Conservation (phyloP, 306 rosid species). For the Inga leiocalycina region DNA sequence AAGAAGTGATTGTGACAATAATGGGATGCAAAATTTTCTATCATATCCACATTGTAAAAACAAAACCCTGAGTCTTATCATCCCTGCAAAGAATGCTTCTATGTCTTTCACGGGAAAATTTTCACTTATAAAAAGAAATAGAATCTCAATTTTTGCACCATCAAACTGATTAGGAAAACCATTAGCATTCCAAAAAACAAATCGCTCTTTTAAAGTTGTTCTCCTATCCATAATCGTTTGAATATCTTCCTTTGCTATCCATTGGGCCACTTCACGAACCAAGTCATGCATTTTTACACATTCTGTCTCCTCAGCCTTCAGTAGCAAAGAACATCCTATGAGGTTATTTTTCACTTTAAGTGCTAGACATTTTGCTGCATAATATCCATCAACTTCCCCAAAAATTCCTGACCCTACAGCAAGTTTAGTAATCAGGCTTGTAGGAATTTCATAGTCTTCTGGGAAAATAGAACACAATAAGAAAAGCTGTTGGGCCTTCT, state of each 20-base stretch:
- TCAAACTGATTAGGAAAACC: not conserved
- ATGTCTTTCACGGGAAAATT: rapidly evolving
- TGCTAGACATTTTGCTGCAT: too few relatives aligned
- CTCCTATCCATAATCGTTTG: too few relatives aligned
- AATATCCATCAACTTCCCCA: too few relatives aligned
- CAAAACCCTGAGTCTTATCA: not conserved
- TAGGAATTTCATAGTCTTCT: not conserved
- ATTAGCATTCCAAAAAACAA: too few relatives aligned
- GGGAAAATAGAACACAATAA: too few relatives aligned
- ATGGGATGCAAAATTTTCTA: not conserved
- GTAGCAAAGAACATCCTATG: too few relatives aligned
- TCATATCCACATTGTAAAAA: not conserved
- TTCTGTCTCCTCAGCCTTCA: rapidly evolving
- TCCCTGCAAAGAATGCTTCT: not conserved
- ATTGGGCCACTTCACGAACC: too few relatives aligned
- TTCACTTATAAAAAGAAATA: not conserved
- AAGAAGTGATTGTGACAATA: not conserved
- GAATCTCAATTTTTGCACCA: not conserved
- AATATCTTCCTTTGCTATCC: too few relatives aligned
- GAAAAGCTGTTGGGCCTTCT: too few relatives aligned
- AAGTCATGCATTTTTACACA: too few relatives aligned
- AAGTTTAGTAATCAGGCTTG: not conserved
- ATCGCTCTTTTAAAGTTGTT: too few relatives aligned
- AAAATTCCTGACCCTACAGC: not conserved
- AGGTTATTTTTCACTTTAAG: too few relatives aligned